Base-by-base conservation (phyloP, 2,329 filamentous ascomycete genomes). In the Pseudogymnoascus sp. region DNA sequence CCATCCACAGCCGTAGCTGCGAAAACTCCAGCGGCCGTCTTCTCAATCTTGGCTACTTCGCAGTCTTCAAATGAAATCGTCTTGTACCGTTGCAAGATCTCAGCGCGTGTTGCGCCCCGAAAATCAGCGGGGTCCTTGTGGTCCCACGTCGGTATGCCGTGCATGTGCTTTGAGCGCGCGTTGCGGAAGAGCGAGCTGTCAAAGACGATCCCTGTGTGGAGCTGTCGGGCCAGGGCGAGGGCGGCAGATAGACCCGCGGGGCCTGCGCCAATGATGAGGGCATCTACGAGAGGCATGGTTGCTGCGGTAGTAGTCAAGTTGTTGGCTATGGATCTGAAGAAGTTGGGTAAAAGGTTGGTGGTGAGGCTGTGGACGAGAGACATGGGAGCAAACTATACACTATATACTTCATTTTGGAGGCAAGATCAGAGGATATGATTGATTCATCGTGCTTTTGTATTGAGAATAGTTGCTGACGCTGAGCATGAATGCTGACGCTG, bases 241-340 rank as follows among this genome's bases (percentile, higher is more conserved):
- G 76, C 76, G 1, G 73, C 72, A 1, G 76, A 68, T 2, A 81
- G 72, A 5, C 78, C 78, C 0, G 77, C 77, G 6, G 78, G 79
- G 0, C 78, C 78, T 29, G 68, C 74, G 58, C 78, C 79, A 13
- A 77, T 67, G 59, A 77, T 72, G 4, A 77, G 67, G 35, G 72
- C 72, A 58, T 75, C 74, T 42, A 64, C 29, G 31, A 62, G 58
- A 6, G 39, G 36, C 39, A 40, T 42, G 6, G 25, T 42, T 35
- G 25, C 27, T 39, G 58, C 45, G 29, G 45, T 55, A 6, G 45
- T 31, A 10, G 45, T 55, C 7, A 55, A 5, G 45, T 55, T 55
- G n/a, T 18, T 55, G 45, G 45, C 29, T 18, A 55, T 7, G 12
- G 45, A 55, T 33, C 27, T 55, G 29, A 55, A 55, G 45, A 55